Percentiles rank a stretch among this genome's conserved stretches.
These are phyloP conservation scores for Microcera coccophila DNA, from an alignment of 2,329 filamentous ascomycete genomes.

Conservation along the genomic window DNA sequence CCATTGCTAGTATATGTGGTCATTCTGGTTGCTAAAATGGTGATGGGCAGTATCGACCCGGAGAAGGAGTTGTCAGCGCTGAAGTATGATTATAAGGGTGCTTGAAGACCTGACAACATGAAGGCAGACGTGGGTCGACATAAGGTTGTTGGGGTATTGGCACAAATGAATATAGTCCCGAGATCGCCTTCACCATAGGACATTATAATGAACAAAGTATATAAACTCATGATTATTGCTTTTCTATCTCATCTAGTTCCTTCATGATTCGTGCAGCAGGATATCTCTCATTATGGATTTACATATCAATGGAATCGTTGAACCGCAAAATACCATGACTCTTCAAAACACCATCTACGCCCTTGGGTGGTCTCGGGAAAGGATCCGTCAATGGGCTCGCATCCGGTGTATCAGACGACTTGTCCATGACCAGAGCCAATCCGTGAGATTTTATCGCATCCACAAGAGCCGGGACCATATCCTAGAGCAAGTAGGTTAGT, in stretches of 20 bases:
- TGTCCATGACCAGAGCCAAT: constrained; percentile 86
- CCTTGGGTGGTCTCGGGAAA: constrained; percentile 65
- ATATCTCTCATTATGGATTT: constrained; percentile 29
- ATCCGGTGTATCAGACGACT: constrained; percentile 56
- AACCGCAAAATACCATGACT: constrained; percentile 86
- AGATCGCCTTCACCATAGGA: neutral
- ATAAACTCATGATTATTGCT: constrained; percentile 4
- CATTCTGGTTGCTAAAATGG: constrained; percentile 57
- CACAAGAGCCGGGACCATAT: constrained; percentile 87
- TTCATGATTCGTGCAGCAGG: neutral
- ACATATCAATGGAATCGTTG: constrained; percentile 82
- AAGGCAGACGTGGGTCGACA: neutral
- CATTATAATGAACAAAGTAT: neutral
- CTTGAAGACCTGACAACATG: constrained; percentile 35
- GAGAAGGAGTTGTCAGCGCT: constrained; percentile 59
- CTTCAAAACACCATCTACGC: constrained; percentile 82
- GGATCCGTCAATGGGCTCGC: constrained; percentile 42
- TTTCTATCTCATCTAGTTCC: neutral
- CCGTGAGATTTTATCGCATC: constrained; percentile 94
- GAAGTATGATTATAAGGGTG: constrained; percentile 65
- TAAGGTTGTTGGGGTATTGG: no score
- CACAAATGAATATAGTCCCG: no score
- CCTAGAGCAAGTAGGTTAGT: constrained; percentile 46
- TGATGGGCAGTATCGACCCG: constrained; percentile 67
- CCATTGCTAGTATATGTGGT: constrained; percentile 58